A percentile compares a stretch with the other conserved stretches of the same genome.
Evolutionary conservation across 208 protist genomes (phyloP).

Genomic region (Leishmania turanica): DNA sequence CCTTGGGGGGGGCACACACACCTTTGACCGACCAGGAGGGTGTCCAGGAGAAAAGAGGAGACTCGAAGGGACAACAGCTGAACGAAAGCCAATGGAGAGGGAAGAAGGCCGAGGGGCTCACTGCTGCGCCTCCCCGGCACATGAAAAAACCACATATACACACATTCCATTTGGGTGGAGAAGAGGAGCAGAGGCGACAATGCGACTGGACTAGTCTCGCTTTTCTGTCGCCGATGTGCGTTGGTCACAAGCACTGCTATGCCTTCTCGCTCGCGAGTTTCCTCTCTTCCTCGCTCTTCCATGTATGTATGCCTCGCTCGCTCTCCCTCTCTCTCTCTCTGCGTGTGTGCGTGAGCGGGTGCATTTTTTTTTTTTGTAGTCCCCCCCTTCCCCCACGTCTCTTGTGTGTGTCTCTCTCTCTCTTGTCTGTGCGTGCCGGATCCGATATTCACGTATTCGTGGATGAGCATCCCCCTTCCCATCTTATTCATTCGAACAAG

Average conservation of each 20-base stretch:
- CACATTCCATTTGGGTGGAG: not conserved
- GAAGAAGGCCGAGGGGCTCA: not conserved
- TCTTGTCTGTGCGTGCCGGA: not conserved
- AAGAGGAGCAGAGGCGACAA: not conserved
- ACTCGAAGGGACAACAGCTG: not conserved
- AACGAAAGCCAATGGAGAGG: not conserved
- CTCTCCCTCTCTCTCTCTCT: not conserved
- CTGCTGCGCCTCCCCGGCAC: not conserved
- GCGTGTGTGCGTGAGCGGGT: not conserved
- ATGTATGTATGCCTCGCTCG: not conserved
- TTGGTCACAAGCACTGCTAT: not conserved
- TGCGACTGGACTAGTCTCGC: not conserved
- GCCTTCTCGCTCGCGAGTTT: not conserved
- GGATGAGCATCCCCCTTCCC: not conserved
- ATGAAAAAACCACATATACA: not conserved
- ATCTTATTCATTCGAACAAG: not conserved
- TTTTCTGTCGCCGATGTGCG: not conserved
- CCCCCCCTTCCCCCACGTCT: not conserved
- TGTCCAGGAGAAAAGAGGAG: not conserved
- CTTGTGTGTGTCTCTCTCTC: not conserved
- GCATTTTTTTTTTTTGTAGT: not conserved
- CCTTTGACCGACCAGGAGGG: not conserved
- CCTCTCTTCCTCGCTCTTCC: not conserved
- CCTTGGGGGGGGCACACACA: not conserved
- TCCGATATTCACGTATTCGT: not conserved